Percentiles rank a stretch among this genome's conserved stretches.
Evolutionary conservation across 1,284 basidiomycete species (phyloP).

Genomic region (Cryptococcus floricola): DNA sequence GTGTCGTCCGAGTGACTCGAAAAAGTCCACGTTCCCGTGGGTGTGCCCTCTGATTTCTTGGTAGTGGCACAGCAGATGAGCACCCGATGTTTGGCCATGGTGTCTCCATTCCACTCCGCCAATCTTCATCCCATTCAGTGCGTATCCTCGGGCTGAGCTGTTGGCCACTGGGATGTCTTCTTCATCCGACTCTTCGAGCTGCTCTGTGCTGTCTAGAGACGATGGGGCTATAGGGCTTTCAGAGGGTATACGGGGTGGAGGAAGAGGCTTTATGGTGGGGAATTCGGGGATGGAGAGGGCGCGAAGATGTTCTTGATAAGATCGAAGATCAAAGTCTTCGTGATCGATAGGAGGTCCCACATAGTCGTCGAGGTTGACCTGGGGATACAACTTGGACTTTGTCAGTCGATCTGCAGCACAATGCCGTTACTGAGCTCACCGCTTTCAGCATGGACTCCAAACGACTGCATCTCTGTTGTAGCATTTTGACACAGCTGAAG

Average conservation of each 20-base stretch:
- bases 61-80: constrained; percentile 63
- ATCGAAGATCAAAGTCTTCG: constrained; percentile 62
- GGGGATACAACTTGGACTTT: constrained; percentile 61
- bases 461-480: constrained; percentile 66
- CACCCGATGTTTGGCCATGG: constrained; percentile 67
- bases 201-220: constrained; percentile 1
- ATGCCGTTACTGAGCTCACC: constrained; percentile 48
- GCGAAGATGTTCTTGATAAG: constrained; percentile 34
- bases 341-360: constrained; percentile 66
- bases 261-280: constrained; percentile 32
- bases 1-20: constrained; percentile 27
- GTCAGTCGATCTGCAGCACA: not conserved
- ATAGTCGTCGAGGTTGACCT: constrained; percentile 61
- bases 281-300: constrained; percentile 35
- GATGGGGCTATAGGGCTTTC: not conserved
- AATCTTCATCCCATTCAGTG: constrained; percentile 34
- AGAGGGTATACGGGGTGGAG: not conserved
- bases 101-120: constrained; percentile 54
- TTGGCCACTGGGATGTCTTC: constrained; percentile 16
- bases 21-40: constrained; percentile 10
- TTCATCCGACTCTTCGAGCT: constrained; percentile 14
- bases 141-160: constrained; percentile 20
- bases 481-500: constrained; percentile 63
- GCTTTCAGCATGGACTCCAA: constrained; percentile 63
- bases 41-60: constrained; percentile 57